Base-by-base conservation (phyloP, 805 yeast species). In the Metschnikowia lachancei region DNA sequence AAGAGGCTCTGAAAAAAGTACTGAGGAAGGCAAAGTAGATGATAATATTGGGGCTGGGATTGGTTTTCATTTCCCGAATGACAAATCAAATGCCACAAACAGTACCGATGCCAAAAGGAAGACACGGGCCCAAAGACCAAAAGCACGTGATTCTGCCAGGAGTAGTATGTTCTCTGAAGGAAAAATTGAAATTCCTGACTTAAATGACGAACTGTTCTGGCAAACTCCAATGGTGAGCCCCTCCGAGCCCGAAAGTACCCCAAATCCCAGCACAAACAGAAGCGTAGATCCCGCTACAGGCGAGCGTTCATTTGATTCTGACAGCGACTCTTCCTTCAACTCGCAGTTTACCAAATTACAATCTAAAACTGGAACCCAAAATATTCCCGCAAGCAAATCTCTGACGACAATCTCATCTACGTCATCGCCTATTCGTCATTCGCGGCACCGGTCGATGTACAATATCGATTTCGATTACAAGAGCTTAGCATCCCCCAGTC, bases 161-260 rank as follows among this genome's bases (percentile, higher is more conserved):
- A 16, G 44, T 29, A 41, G 45, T 30, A 43, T 44, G 10, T 43
- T 42, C n/a, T 47, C 56, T 3, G 45, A 53, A 13, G 76, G 75
- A 4, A 73, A 69, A 42, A 72, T 72, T 17, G 73, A 70, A 45
- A 72, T 72, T 18, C 76, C 77, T 0, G 69, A 70, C 39, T 57
- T 71, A 20, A 58, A 58, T 26, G 67, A 64, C 18, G 22, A 40
- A 18, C 10, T 22, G 14, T 36, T 41, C 24, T 40, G 44, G 48
- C 34, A 34, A 19, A 39, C 38, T 4, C n/a, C 32, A 10, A 8
- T n/a, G 8, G 36, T 11, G 7, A 30, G 16, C 28, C 7, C 31
- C 13, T 20, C 65, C 36, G 72, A 67, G 39, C 72, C 71, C n/a
- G 56, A 66, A 16, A 73, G 72, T 2, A 47, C 63, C 5, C 75